Base-by-base conservation (phyloP, 2,329 filamentous ascomycete genomes). In the Xylaria sp. region DNA sequence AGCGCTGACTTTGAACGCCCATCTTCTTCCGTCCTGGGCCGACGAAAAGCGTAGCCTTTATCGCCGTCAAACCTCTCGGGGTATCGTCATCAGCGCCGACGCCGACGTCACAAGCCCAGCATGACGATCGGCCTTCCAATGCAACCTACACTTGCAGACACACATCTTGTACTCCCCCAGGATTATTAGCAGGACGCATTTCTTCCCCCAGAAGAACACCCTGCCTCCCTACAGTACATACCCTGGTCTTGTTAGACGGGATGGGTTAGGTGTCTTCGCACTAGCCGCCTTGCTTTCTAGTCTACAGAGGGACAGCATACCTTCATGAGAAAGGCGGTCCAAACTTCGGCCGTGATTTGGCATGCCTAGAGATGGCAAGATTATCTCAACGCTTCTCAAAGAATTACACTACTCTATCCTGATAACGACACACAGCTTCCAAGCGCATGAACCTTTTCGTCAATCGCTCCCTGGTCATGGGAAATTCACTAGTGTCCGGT, bases 241-340 rank as follows among this genome's bases (percentile, higher is more conserved):
- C 56, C 68, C 70, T 55, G 63, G 66, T 65, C 65, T 55, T 62
- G 57, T 63, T 67, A 46, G 63, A 65, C 69, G 65, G 59, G 66
- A 69, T 72, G 70, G 70, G 70, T 72, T 71, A 72, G 70, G 70
- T 70, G 52, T 70, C 59, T 39, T 62, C 23, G 18, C 37, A 25
- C 63, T 50, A 63, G 57, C 65, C 52, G 55, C 54, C 54, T 54
- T 39, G 64, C 61, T 68, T 61, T 56, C 32, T 39, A 57, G 64
- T 59, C 34, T 37, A 52, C 46, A 58, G 39, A 46, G 39, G n/a
- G 55, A 46, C 39, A 41, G 48, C 23, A 20, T 23, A 55, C 51
- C 39, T 63, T n/a, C n/a, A 25, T 32, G 37, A n/a, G n/a, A 65
- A 25, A 28, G 39, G 62, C 23, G 9, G 23, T 50, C 28, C 37